Evolutionary conservation across 768 basidiomycete genomes (phyloP), one percentile per base, ranked within the genome.

Genomic region (Cystobasidium onofrii): DNA sequence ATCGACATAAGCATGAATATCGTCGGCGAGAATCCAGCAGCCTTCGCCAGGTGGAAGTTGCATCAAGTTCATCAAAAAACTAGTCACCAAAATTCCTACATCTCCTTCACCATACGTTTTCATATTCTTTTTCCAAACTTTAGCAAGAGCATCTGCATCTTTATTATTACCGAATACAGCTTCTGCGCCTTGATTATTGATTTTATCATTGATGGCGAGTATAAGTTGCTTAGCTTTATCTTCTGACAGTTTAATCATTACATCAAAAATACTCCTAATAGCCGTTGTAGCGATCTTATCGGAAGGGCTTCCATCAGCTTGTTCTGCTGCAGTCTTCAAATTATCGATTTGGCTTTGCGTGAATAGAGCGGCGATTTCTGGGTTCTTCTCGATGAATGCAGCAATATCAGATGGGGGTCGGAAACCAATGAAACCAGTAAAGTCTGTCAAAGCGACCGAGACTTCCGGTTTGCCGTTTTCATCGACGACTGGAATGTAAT

Each of bases 1-100:
- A 29, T 75, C 76, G 41, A 76, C 76, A 33, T 77, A 76, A 0
- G 75, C 77, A 60, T 77, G 77, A 12, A 77, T 57, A 33, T 77
- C 77, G 41, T 77, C 77, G 7, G 75, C 75, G 15, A 74, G 69
- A 20, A 77, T 77, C 77, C 77, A 77, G 27, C 72, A 64, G 0
- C 77, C 77, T 57, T 77, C 77, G 3, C 77, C 77, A 31, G 73
- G 71, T 20, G 36, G 36, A 62, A 77, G 52, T 34, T 74, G 62
- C 64, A 77, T 7, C 34, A 77, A 27, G 70, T 77, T 77, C 77
- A 77, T 77, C 33, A 75, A 25, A 15, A 55, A 70, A 1, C 65
- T 50, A 15, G 75, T 67, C 1, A 71, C 50, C 0, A 77, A 4
- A 15, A 75, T 12, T 0, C 77, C 77, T 2, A 75, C 73, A 46